Evolutionary conservation across 2,329 filamentous ascomycete species (phyloP), one percentile per base, ranked within the genome.

Genomic region (Fusarium sarcochroum): DNA sequence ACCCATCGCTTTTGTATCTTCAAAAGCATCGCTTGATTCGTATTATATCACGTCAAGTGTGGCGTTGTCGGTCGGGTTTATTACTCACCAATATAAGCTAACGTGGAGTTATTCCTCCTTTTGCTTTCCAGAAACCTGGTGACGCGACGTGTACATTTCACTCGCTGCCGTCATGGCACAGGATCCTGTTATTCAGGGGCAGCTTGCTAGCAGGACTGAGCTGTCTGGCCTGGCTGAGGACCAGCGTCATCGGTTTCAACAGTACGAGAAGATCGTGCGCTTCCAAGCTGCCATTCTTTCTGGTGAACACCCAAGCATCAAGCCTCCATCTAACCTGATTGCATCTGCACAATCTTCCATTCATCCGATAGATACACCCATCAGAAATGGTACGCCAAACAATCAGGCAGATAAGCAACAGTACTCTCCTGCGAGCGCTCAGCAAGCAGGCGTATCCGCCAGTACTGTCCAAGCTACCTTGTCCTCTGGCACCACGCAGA

Each of bases 241-340:
- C 63, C 85, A 88, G 70, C 77, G 84, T 60, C 82, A 85, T 74
- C 88, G 91, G 75, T 80, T 91, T 49, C 80, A 84, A 52, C 89
- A 94, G 80, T 96, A 93, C 83, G 87, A 91, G 76, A 93, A 91
- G 81, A 92, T 98, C 75, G 79, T 97, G 76, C 88, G 85, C 72
- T 90, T 98, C 79, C 91, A 90, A 80, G 92, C 97, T 83, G 86
- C 90, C 72, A 87, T 98, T 73, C 84, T 96, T 76, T 88, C 92
- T 78, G 94, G 94, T 76, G 89, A 86, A 73, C 91, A 94, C 75
- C 85, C 88, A 49, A 85, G 82, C 73, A 85, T 91, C 79, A 90
- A 88, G 76, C 77, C 85, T 34, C 84, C 85, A 60, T 72, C 80
- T 58, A 81, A 83, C 75, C 72, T 82, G 64, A 70, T 73, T 64